Evolutionary conservation across 75 land plant species (phyloP), one percentile per base, ranked within the genome.

Genomic region (Sequoiadendron giganteum): DNA sequence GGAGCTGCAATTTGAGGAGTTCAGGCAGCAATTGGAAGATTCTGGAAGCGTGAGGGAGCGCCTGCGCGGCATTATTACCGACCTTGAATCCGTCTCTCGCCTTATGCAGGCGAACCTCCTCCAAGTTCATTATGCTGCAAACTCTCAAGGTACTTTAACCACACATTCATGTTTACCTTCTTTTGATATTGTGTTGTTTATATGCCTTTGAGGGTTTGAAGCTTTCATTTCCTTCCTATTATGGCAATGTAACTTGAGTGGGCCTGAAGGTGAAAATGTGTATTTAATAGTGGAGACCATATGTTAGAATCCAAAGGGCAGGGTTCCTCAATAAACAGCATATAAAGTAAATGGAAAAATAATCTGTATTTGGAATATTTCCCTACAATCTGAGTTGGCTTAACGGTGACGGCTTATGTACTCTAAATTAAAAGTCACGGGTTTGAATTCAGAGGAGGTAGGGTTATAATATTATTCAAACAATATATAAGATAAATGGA

Each of bases 1-100:
- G 92, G 96, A 94, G 93, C 90, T 87, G 88, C 97, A 95, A 91
- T 95, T 96, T 90, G 95, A 93, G 88, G 86, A 82, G 10, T 94
- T 95, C 81, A 90, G 94, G 7, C 9, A 9, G 28, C 91, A 90
- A 87, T 90, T 95, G 56, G 94, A 93, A 5, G 93, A 92, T 1
- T 93, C 94, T 15, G 94, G 94, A 14, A 58, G 40, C 65, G 65
- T 92, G 30, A 88, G 92, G 3, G 96, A 94, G 85, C 92, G 92
- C 49, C 91, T 96, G 34, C 94, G 94, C 1, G 32, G 77, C 21
- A 91, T 95, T 11, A 93, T 86, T 13, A 36, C 88, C 72, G 92
- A 96, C 85, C 92, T 95, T 70, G 97, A 95, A 88, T 88, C 89
- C 52, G 87, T 81, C 70, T 86, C 86, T 5, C 88, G 97, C 86